These are phyloP conservation scores for Ramaria sp. DNA, from an alignment of 768 basidiomycete species.

Conservation along the genomic window DNA sequence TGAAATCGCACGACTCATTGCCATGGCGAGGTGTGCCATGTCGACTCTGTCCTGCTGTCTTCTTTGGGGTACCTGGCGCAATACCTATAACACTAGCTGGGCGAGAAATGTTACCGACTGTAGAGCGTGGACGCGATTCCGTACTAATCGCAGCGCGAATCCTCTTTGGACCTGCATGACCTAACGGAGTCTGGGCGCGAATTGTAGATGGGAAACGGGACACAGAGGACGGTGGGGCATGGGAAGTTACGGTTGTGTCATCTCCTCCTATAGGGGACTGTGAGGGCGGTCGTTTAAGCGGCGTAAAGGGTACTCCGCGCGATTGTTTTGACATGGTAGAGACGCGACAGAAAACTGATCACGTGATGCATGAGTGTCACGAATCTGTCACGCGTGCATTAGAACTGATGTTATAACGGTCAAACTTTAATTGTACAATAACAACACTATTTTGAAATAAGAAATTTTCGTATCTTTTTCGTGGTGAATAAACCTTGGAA, in stretches of 20 bases:
- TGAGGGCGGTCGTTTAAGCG: slow-evolving; percentile 7
- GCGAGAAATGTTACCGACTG: not conserved
- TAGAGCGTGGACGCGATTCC: slow-evolving; percentile 8
- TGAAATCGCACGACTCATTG: not conserved
- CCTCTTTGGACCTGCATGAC: not conserved
- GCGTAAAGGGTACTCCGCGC: slow-evolving; percentile 4
- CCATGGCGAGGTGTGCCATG: slow-evolving; percentile 5
- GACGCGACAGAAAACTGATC: no score
- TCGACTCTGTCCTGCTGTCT: not conserved
- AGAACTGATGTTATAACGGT: no score
- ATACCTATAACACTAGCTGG: slow-evolving; percentile 4
- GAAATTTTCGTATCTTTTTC: no score
- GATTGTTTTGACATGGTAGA: slow-evolving; percentile 2
- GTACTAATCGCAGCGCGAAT: slow-evolving; percentile 6
- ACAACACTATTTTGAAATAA: no score
- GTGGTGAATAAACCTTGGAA: no score
- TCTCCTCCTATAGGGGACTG: not conserved
- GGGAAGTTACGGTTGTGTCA: not conserved
- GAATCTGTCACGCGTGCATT: no score
- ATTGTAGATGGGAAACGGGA: slow-evolving; percentile 6
- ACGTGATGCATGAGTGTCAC: no score
- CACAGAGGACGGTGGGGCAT: not conserved
- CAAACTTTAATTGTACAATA: no score
- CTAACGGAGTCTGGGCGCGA: slow-evolving; percentile 4
- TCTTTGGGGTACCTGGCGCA: slow-evolving; percentile 6